Base-by-base conservation (phyloP, 2,329 filamentous ascomycete species). In the Myotisia sp. region DNA sequence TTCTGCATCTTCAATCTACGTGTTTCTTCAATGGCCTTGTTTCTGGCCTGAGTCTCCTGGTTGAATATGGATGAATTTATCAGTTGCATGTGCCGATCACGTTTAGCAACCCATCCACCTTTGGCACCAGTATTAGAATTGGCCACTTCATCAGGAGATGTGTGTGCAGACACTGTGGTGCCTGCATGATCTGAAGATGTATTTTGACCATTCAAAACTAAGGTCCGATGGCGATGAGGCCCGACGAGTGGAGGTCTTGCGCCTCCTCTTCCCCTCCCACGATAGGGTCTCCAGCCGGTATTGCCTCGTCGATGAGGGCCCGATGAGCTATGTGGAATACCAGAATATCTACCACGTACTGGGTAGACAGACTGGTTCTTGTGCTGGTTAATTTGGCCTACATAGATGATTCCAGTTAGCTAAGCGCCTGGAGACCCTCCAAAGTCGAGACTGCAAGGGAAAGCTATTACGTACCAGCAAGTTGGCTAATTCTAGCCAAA, bases 61-160 rank as follows among this genome's bases (percentile, higher is more conserved):
- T 85, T 76, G 52, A 79, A 90, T 1, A 87, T 71, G 10, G 73
- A 71, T 13, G 77, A 72, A 51, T 87, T 92, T 56, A 92, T 90
- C 26, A 92, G 63, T 54, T 92, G 82, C 51, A 81, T 71, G 51
- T 86, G 80, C 32, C 79, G 77, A 52, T 81, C 80, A 32, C 67
- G 77, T 51, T 76, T 80, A 4, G 75, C 71, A 26, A 90, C 70
- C 74, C 79, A 87, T 3, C 71, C 58, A 37, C 54, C 55, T 29
- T 49, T 44, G 26, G 49, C 47, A 23, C 43, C 22, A n/a, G 50
- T 43, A 26, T 49, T 47, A 21, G 36, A 30, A 17, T 58, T 51
- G 26, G 43, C 42, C 12, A 47, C 46, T 31, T 51, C 49, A 14
- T 52, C 53, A 24, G 46, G 51, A 8, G 37, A 34, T 28, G 44